Conservation (phyloP, 371 early-diverging fungal species). For the Syncephalastrum monosporum region DNA sequence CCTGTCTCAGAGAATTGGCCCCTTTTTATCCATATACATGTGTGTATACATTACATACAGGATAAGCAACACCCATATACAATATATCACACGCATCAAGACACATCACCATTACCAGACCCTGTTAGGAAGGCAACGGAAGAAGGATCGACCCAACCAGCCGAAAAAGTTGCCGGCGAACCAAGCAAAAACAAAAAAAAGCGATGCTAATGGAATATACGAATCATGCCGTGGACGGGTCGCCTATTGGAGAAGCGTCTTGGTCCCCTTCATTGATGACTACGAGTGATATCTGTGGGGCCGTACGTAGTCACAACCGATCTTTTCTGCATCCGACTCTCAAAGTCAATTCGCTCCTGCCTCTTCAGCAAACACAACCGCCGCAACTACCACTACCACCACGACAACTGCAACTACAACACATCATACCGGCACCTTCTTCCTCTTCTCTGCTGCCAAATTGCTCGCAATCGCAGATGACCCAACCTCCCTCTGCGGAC, state of each 20-base stretch:
- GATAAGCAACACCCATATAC: neutral
- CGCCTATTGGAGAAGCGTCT: conserved; percentile 1
- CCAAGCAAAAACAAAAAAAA: neutral
- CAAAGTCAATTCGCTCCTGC: neutral
- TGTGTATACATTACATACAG: neutral
- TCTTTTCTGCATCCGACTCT: too few species aligned
- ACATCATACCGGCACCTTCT: conserved; percentile 2
- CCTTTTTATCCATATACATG: too few species aligned
- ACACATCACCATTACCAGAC: neutral
- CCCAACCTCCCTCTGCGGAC: too few species aligned
- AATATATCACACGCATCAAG: neutral
- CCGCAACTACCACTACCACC: neutral
- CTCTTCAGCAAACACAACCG: neutral
- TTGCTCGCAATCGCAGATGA: neutral
- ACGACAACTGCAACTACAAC: neutral
- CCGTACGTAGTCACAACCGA: too few species aligned
- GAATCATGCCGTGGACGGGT: conserved; percentile 14
- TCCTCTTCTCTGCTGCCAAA: conserved; percentile 5
- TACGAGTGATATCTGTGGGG: too few species aligned
- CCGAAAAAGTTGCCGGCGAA: conserved; percentile 3
- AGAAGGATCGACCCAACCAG: neutral
- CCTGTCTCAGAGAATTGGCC: too few species aligned
- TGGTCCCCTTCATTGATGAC: neutral
- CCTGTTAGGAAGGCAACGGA: too few species aligned
- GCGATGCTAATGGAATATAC: conserved; percentile 8